Evolutionary conservation across 345 rosid species (phyloP).

Genomic region (Luvunga scandens): DNA sequence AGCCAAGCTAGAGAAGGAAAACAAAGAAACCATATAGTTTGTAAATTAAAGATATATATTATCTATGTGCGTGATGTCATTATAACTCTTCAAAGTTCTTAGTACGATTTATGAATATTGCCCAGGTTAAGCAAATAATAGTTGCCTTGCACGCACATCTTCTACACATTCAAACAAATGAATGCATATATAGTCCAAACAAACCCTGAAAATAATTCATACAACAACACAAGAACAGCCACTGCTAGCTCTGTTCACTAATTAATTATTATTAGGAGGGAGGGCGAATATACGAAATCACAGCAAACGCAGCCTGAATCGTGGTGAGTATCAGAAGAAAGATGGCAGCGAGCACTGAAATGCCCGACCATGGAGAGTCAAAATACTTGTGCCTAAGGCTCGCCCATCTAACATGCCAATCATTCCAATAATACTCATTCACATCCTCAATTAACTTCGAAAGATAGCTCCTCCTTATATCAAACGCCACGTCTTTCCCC

Average conservation of each 20-base stretch:
- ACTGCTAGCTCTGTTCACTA: neutral
- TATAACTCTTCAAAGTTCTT: no score
- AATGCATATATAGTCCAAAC: no score
- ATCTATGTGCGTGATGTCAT: no score
- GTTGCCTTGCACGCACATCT: neutral
- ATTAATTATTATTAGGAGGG: neutral
- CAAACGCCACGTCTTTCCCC: conserved; percentile 7
- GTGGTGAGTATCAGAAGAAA: conserved; percentile 20
- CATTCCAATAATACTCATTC: conserved; percentile 14
- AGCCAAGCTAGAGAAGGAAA: neutral
- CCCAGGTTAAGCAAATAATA: no score
- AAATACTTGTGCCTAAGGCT: conserved; percentile 16
- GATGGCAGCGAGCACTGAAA: conserved; percentile 15
- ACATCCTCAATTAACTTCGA: conserved; percentile 17
- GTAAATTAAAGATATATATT: no score
- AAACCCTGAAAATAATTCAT: no score
- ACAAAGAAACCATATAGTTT: neutral
- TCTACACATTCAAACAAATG: neutral
- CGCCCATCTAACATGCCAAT: conserved; percentile 20
- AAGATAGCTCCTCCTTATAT: conserved; percentile 4
- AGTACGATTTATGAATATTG: no score
- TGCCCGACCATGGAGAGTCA: conserved; percentile 20
- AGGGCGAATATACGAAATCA: neutral
- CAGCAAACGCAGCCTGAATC: conserved; percentile 18
- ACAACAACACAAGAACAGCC: no score